Evolutionary conservation across 495 filamentous ascomycete genomes (phyloP).

Genomic region (Sordaria brevicollis): DNA sequence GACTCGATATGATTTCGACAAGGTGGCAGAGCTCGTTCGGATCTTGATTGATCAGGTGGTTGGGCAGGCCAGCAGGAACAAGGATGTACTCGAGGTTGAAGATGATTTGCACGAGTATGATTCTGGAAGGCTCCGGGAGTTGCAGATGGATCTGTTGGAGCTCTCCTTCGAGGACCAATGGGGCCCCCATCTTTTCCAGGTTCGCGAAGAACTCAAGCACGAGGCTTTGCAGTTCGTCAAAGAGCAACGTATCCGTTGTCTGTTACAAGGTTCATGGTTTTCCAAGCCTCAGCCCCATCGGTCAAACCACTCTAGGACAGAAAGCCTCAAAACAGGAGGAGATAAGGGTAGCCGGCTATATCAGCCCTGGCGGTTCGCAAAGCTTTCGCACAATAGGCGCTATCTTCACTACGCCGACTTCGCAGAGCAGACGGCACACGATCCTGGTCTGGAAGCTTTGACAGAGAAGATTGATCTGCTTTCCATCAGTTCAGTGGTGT

Average conservation of each 20-base stretch:
- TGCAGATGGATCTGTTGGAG: conserved; percentile 94
- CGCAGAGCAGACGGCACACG: conserved; percentile 46
- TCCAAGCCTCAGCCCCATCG: conserved; percentile 38
- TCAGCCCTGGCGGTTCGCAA: conserved; percentile 66
- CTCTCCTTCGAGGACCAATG: conserved; percentile 88
- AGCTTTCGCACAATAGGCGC: conserved; percentile 82
- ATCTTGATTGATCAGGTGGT: conserved; percentile 90
- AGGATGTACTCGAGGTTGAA: conserved; percentile 81
- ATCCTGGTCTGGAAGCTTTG: conserved; percentile 65
- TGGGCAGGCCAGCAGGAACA: conserved; percentile 70
- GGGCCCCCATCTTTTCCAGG: conserved; percentile 80
- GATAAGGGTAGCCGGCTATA: conserved; percentile 15
- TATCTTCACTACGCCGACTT: conserved; percentile 92
- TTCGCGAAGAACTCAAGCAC: conserved; percentile 84
- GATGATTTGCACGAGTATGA: conserved; percentile 82
- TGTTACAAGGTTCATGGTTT: conserved; percentile 89
- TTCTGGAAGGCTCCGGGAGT: conserved; percentile 58
- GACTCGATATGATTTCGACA: conserved; percentile 76
- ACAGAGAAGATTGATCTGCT: conserved; percentile 80
- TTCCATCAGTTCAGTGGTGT: conserved; percentile 85
- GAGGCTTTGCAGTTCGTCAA: conserved; percentile 94
- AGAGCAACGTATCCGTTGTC: conserved; percentile 88
- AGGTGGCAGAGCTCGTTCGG: conserved; percentile 79
- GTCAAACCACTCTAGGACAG: neutral
- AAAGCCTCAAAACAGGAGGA: conserved; percentile 11